Evolutionary conservation across 331 rosid species (phyloP), one percentile per base, ranked within the genome.

Genomic region (Prunus yedoensis): DNA sequence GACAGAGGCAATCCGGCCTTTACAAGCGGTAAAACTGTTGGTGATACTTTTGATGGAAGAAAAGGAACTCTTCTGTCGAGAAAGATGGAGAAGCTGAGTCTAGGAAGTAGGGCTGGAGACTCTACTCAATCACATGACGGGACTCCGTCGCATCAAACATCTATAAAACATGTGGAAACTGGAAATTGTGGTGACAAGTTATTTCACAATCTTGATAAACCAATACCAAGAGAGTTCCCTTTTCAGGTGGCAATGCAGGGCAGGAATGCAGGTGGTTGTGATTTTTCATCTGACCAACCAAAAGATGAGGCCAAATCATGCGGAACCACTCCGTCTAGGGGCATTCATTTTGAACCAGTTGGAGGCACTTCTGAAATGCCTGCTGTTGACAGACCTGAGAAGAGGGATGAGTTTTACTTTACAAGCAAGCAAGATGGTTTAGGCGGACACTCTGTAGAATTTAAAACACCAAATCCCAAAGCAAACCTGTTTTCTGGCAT

Each of bases 381-480:
- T 32, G 49, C 45, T 57, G 58, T 30, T 45, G 65, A 79, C 59
- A 75, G 77, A 73, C 78, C 66, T 69, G 46, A 53, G 54, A 83
- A 43, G 66, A 73, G 69, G 63, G 86, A 78, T 59, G 86, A 68
- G 62, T 85, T 89, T 85, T 79, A 72, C 64, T 89, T 86, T 75
- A 79, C 74, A 5, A 84, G 90, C 67, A 90, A 86, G 71, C 87
- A 81, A 52, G 88, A 82, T 52, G 50, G 57, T 73, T 52, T 76
- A 13, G 85, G 81, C 5, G 67, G 77, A 46, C 72, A 94, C 66
- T 81, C 82, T 78, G 83, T 84, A 28, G 94, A 88, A 82, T 90
- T 89, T 74, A 88, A 87, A 84, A 81, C 96, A 10, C 87, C 89
- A 25, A 77, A 70, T 38, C 71, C 83, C 20, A 84, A 73, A 41